Conservation (phyloP, 371 early-diverging fungal genomes). For the Rhizopus delemar region DNA sequence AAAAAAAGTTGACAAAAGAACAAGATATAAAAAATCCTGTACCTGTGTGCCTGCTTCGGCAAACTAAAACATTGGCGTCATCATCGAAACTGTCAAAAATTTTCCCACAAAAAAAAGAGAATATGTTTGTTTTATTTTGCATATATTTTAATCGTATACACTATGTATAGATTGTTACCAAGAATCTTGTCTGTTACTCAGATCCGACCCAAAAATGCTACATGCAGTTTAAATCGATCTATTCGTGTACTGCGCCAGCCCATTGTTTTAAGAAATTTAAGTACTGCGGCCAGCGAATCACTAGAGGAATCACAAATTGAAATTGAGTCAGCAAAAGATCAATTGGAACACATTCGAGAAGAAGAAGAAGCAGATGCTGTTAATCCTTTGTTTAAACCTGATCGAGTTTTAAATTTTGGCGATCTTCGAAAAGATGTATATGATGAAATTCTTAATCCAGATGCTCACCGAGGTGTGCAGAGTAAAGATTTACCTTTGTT, state of each 20-base stretch:
- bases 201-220: not conserved
- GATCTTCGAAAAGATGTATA: constrained; percentile 64
- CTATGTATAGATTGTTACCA: not conserved
- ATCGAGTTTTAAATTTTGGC: constrained; percentile 65
- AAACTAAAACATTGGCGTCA: too few relatives aligned
- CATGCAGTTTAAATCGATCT: not conserved
- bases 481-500: constrained; percentile 60
- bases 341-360: constrained; percentile 15
- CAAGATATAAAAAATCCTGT: too few relatives aligned
- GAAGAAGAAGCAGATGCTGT: constrained; percentile 38
- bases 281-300: not conserved
- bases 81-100: too few relatives aligned
- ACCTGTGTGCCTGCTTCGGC: too few relatives aligned
- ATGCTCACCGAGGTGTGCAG: constrained; percentile 66
- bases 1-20: not conserved
- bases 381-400: constrained; percentile 53
- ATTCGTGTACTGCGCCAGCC: not conserved
- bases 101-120: too few relatives aligned
- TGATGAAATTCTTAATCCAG: constrained; percentile 69
- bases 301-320: not conserved
- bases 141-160: too few relatives aligned
- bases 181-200: not conserved
- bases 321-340: not conserved
- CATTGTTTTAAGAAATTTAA: not conserved
- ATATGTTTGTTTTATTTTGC: too few relatives aligned